Percentiles rank a stretch among this genome's conserved stretches.
phyloP scores from a whole-genome alignment of 2,329 filamentous ascomycete species.

The Coniochaeta prunicola region DNA sequence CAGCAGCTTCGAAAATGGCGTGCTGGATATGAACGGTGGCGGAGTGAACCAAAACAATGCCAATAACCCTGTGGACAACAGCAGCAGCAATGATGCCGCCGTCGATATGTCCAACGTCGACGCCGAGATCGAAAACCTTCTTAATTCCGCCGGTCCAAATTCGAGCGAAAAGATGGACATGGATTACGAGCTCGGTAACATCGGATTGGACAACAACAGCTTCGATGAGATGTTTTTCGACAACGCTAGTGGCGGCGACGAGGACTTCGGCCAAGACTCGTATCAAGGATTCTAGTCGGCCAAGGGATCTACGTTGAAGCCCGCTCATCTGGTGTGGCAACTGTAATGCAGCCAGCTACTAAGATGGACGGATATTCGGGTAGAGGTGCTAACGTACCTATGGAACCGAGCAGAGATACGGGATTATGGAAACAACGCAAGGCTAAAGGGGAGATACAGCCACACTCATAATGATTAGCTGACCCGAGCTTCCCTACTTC shows the following conservation, averaged over 20 bases:
- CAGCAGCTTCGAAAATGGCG: constrained; percentile 15
- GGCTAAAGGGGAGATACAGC: no score
- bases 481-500: no score
- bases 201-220: constrained; percentile 26
- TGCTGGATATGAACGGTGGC: constrained; percentile 8
- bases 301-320: not conserved
- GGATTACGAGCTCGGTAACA: constrained; percentile 29
- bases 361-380: no score
- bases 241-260: constrained; percentile 27
- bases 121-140: constrained; percentile 37
- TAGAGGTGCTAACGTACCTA: not conserved
- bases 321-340: not conserved
- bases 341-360: not conserved
- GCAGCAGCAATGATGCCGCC: not conserved
- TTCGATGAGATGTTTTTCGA: constrained; percentile 46
- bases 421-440: no score
- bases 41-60: not conserved
- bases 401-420: not conserved
- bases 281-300: not conserved
- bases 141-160: constrained; percentile 27
- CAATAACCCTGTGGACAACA: not conserved
- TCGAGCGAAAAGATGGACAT: constrained; percentile 30
- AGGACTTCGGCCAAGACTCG: constrained; percentile 21
- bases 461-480: no score
- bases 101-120: constrained; percentile 13